Conservation (phyloP, 805 yeast genomes). For the Saccharomycopsis sp. region DNA sequence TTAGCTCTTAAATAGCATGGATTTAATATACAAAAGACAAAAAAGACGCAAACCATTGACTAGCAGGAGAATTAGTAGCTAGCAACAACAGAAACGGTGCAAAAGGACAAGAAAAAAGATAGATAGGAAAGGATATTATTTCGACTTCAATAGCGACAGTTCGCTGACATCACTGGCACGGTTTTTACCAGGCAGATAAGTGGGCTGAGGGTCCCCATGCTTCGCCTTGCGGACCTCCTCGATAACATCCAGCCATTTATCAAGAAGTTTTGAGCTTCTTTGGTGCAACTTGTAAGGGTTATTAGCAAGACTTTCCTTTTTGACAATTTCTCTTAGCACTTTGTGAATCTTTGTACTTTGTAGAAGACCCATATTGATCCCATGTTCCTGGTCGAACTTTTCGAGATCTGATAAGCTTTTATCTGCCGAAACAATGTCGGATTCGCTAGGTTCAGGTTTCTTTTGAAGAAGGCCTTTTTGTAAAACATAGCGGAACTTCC, state of each 20-base stretch:
- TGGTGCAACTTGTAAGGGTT: slow-evolving; percentile 8
- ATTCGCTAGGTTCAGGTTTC: slow-evolving; percentile 8
- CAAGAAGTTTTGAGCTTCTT: slow-evolving; percentile 3
- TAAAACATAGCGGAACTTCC: slow-evolving; percentile 16
- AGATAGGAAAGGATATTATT: not conserved
- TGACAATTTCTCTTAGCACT: slow-evolving; percentile 18
- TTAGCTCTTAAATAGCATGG: not conserved
- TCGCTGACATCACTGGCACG: slow-evolving; percentile 14
- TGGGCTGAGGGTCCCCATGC: slow-evolving; percentile 6
- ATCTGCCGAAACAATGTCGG: slow-evolving; percentile 5
- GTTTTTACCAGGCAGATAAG: not conserved
- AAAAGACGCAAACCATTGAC: not conserved
- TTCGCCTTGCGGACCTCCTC: slow-evolving; percentile 15
- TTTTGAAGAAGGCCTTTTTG: slow-evolving; percentile 19
- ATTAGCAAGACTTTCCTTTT: slow-evolving; percentile 8
- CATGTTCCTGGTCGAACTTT: not conserved
- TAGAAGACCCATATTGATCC: slow-evolving; percentile 6
- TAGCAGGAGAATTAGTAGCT: not conserved
- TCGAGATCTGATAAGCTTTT: slow-evolving; percentile 7
- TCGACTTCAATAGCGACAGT: not conserved
- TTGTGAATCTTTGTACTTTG: slow-evolving; percentile 15
- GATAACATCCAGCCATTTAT: slow-evolving; percentile 11
- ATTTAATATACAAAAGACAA: not conserved
- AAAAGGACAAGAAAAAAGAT: not conserved
- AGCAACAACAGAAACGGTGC: not conserved